These are phyloP conservation scores for Cercophora scortea DNA, from an alignment of 495 filamentous ascomycete genomes.

Conservation along the genomic window DNA sequence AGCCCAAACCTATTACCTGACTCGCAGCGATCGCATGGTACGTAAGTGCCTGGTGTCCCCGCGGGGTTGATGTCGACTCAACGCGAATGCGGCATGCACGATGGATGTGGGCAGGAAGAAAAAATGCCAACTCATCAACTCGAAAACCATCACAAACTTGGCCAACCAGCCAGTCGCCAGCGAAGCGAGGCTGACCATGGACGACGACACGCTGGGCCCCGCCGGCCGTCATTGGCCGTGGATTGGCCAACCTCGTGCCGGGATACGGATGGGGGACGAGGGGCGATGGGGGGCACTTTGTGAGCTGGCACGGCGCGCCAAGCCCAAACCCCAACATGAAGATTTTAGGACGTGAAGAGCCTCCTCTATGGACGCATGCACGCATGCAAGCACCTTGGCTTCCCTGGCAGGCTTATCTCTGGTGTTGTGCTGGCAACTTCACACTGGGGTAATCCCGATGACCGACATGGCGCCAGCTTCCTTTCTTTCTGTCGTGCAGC, in stretches of 20 bases:
- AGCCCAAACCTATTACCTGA: no score
- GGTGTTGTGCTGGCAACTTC: neutral
- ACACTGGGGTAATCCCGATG: neutral
- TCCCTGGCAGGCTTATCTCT: no score
- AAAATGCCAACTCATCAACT: constrained; percentile 15
- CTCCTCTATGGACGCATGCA: neutral
- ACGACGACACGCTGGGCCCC: neutral
- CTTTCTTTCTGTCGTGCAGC: no score
- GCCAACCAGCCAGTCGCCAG: neutral
- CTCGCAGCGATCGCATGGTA: no score
- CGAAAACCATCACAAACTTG: constrained; percentile 3
- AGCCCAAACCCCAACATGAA: neutral
- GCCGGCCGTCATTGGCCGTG: constrained; percentile 5
- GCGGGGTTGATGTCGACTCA: no score
- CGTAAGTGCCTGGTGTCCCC: no score
- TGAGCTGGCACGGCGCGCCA: neutral
- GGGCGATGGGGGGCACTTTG: neutral
- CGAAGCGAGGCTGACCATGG: constrained; percentile 3
- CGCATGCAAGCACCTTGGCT: no score
- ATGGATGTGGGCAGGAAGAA: neutral
- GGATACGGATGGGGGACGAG: neutral
- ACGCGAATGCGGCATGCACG: no score
- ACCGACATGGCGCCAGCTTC: neutral
- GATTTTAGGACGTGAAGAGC: neutral
- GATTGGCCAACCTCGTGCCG: constrained; percentile 4